Evolutionary conservation across 768 basidiomycete species (phyloP).

Genomic region (Agaricus subrufescens): DNA sequence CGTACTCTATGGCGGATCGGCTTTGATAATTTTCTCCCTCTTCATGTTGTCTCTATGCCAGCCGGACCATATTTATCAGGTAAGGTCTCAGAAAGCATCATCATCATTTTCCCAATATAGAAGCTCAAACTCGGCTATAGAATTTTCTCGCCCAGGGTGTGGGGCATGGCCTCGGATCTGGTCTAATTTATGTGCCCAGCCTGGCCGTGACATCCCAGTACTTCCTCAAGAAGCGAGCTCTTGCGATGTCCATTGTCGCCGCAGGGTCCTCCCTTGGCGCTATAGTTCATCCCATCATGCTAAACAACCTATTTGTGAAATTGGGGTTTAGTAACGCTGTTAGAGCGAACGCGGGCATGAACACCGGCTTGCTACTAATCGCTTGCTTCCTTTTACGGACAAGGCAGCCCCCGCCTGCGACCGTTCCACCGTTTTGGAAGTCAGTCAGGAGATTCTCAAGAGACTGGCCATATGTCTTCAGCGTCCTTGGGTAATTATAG

Average conservation of each 20-base stretch:
- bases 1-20: constrained; percentile 23
- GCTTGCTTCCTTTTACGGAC: constrained; percentile 10
- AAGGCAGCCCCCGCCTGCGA: constrained; percentile 5
- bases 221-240: constrained; percentile 35
- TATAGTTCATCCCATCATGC: constrained; percentile 44
- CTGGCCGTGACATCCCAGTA: constrained; percentile 40
- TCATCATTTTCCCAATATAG: no score
- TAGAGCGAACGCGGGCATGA: constrained; percentile 15
- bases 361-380: constrained; percentile 12
- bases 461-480: constrained; percentile 7
- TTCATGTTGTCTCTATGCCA: constrained; percentile 28
- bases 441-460: neutral
- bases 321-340: constrained; percentile 14
- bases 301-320: constrained; percentile 40
- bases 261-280: constrained; percentile 24
- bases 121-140: constrained; percentile 13
- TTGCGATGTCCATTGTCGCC: constrained; percentile 36
- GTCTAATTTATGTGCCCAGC: constrained; percentile 39
- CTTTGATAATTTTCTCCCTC: constrained; percentile 24
- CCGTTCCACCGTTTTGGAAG: neutral
- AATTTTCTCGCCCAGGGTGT: constrained; percentile 44
- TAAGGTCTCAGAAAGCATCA: neutral
- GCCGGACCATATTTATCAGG: constrained; percentile 25
- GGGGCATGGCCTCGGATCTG: constrained; percentile 40
- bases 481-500: constrained; percentile 8